Evolutionary conservation across 306 rosid genomes (phyloP).

Genomic region (Biancaea sappan): DNA sequence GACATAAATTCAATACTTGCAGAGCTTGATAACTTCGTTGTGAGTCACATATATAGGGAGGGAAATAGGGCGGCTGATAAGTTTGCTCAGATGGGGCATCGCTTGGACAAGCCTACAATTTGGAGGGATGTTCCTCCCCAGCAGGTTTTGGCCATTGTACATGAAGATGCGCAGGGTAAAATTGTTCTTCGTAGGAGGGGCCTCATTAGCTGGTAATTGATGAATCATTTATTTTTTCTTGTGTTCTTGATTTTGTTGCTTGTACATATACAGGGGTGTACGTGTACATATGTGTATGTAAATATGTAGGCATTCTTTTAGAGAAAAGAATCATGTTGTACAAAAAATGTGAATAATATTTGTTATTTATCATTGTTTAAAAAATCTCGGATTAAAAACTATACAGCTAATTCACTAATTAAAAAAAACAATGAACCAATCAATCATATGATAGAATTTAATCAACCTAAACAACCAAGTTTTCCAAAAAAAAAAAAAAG

Average conservation of each 20-base stretch:
- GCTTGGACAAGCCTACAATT: constrained; percentile 45
- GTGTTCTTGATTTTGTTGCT: no score
- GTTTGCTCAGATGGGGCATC: constrained; percentile 71
- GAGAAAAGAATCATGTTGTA: background rate
- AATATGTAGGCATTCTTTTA: background rate
- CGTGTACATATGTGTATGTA: no score
- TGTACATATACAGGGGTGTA: no score
- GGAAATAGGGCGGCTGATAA: constrained; percentile 74
- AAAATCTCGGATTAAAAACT: no score
- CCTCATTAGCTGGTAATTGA: no score
- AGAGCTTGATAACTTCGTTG: constrained; percentile 41
- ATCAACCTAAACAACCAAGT: no score
- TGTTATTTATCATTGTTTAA: no score
- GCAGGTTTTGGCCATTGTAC: constrained; percentile 47
- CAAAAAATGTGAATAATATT: background rate
- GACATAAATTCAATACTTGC: constrained; percentile 49
- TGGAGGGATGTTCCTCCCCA: constrained; percentile 61
- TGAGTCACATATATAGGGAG: constrained; percentile 67
- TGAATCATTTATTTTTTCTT: no score
- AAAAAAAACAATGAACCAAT: no score
- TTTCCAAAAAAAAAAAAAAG: no score
- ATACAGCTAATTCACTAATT: no score
- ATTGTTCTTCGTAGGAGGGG: constrained; percentile 53
- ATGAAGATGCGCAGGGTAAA: constrained; percentile 77
- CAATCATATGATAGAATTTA: no score